Conservation (phyloP, 2,329 filamentous ascomycete species). For the Didymella exigua region DNA sequence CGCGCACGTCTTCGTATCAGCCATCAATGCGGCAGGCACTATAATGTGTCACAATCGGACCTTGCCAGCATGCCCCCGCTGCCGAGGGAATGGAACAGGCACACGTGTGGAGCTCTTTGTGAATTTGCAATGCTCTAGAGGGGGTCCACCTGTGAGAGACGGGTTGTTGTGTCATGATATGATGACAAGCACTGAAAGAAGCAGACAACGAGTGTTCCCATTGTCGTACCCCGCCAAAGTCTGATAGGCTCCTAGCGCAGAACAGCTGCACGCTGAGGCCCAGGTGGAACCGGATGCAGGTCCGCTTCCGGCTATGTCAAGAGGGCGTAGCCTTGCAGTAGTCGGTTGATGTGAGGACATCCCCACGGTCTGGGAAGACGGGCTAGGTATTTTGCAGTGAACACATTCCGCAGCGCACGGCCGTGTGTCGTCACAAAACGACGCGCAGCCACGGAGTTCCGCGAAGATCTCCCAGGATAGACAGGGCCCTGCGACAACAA, state of each 20-base stretch:
- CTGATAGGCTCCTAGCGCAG: conserved; percentile 8
- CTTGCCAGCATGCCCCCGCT: conserved; percentile 14
- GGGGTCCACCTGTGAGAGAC: conserved; percentile 8
- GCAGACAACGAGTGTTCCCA: conserved; percentile 4
- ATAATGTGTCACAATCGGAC: conserved; percentile 9
- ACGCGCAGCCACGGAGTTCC: conserved; percentile 1
- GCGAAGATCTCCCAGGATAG: conserved; percentile 9
- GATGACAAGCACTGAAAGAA: conserved; percentile 1
- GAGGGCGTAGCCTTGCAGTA: conserved; percentile 18
- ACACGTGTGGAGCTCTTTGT: conserved; percentile 9
- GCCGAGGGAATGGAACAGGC: conserved; percentile 14
- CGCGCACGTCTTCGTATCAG: conserved; percentile 4
- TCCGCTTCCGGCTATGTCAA: conserved; percentile 14
- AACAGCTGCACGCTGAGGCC: conserved; percentile 4
- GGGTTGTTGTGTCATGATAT: conserved; percentile 8
- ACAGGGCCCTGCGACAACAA: conserved; percentile 9
- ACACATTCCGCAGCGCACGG: conserved; percentile 15
- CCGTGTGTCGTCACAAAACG: conserved; percentile 14
- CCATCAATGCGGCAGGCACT: conserved; percentile 5
- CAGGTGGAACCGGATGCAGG: conserved; percentile 13
- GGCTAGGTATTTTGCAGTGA: conserved; percentile 4
- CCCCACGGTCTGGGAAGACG: conserved; percentile 11
- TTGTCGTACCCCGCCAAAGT: conserved; percentile 2
- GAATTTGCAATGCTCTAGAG: conserved; percentile 14
- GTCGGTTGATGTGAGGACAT: conserved; percentile 4